Evolutionary conservation across 106 monocot species (phyloP).

Genomic region (Triglochin maritima): DNA sequence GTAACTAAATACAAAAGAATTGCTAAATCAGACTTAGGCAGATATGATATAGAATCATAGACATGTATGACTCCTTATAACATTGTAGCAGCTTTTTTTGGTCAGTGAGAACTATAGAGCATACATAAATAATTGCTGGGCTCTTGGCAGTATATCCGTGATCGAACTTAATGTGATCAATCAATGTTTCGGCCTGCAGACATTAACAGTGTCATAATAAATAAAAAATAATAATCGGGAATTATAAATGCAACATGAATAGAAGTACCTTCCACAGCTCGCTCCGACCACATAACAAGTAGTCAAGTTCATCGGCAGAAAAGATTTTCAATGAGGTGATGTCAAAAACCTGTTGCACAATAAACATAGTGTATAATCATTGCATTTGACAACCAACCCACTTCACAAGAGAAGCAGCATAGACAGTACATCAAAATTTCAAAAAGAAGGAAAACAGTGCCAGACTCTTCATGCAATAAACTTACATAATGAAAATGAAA

Average conservation of each 20-base stretch:
- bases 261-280: conserved; percentile 86
- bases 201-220: neutral
- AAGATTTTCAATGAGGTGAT: conserved; percentile 80
- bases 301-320: conserved; percentile 81
- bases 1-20: conserved; percentile 35
- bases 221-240: neutral
- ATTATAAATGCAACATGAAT: neutral
- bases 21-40: neutral
- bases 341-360: conserved; percentile 63
- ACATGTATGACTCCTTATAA: too few species aligned
- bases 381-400: neutral
- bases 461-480: too few species aligned
- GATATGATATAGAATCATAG: neutral
- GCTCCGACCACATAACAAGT: conserved; percentile 81
- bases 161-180: conserved; percentile 94
- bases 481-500: too few species aligned
- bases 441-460: neutral
- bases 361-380: neutral
- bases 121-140: conserved; percentile 76
- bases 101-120: neutral
- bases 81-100: neutral
- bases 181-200: conserved; percentile 66
- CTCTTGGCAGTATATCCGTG: conserved; percentile 98
- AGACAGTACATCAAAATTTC: conserved; percentile 1
- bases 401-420: neutral